A percentile compares a stretch with the other conserved stretches of the same genome.
phyloP scores from a whole-genome alignment of 495 filamentous ascomycete genomes.

The Aspergillus cristatus region DNA sequence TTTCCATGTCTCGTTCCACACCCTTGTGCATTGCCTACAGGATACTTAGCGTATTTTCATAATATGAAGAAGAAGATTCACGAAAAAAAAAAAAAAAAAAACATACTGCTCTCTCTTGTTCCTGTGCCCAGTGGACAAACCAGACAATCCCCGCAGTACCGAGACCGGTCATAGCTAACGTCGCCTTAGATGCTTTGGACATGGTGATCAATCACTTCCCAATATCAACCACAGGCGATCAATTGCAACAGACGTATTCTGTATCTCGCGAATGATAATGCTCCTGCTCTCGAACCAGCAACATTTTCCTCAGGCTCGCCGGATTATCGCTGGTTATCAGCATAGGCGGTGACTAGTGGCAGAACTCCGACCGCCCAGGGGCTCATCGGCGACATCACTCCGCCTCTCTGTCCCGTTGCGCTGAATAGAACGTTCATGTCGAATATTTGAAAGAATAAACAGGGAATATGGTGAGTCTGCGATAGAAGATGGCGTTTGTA shows the following conservation, averaged over 20 bases:
- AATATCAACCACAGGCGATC: neutral
- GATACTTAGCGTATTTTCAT: conserved; percentile 1
- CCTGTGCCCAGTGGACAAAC: conserved; percentile 84
- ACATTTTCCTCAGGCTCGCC: too few species aligned
- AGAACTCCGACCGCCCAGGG: conserved; percentile 31
- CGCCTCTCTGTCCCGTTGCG: conserved; percentile 7
- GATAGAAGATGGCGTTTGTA: neutral
- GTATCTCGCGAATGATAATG: too few species aligned
- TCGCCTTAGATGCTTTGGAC: conserved; percentile 84
- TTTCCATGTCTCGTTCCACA: conserved; percentile 90
- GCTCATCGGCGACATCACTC: conserved; percentile 28
- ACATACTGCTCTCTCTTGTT: conserved; percentile 73
- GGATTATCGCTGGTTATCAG: conserved; percentile 23
- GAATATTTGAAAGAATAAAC: conserved; percentile 8
- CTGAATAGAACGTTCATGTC: neutral
- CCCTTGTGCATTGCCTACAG: conserved; percentile 88
- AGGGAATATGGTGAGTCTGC: conserved; percentile 31
- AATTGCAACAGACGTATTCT: conserved; percentile 3
- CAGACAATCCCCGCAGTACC: conserved; percentile 67
- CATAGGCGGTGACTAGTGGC: conserved; percentile 23
- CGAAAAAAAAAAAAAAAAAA: conserved; percentile 1
- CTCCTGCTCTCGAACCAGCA: too few species aligned
- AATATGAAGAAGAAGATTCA: neutral
- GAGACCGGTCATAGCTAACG: conserved; percentile 66
- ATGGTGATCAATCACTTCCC: conserved; percentile 33